Conservation (phyloP, 179 eudicot species). For the Corrigiola litoralis region DNA sequence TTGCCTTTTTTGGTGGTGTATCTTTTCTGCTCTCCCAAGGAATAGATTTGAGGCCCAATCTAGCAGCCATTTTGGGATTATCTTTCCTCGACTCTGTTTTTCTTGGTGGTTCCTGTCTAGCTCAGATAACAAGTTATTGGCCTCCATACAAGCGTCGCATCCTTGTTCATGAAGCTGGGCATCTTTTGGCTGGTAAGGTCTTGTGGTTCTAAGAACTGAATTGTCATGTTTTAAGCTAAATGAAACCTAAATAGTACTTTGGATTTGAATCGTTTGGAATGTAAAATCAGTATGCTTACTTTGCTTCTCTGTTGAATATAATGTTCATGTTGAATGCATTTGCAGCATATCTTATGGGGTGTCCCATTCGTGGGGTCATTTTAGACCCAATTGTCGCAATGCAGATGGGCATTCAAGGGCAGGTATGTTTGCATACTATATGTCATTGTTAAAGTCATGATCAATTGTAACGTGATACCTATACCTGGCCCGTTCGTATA, state of each 20-base stretch:
- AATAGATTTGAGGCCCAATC: constrained; percentile 81
- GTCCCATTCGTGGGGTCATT: constrained; percentile 94
- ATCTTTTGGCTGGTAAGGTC: constrained; percentile 73
- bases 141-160: constrained; percentile 90
- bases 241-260: constrained; percentile 2
- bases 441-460: neutral
- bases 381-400: constrained; percentile 89
- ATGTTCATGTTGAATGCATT: constrained; percentile 12
- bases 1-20: constrained; percentile 65
- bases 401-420: constrained; percentile 99
- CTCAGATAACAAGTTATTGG: constrained; percentile 93
- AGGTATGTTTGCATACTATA: constrained; percentile 35
- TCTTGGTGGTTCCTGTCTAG: constrained; percentile 88
- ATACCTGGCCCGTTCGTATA: neutral
- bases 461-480: neutral
- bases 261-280: too few relatives aligned
- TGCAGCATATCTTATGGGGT: constrained; percentile 97
- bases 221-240: neutral
- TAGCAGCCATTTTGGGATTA: constrained; percentile 69
- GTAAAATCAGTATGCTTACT: too few relatives aligned
- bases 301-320: constrained; percentile 5
- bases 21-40: constrained; percentile 75
- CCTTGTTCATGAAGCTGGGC: constrained; percentile 99
- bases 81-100: constrained; percentile 61
- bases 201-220: neutral